Evolutionary conservation across 768 basidiomycete species (phyloP).

Genomic region (Mycena filopes): DNA sequence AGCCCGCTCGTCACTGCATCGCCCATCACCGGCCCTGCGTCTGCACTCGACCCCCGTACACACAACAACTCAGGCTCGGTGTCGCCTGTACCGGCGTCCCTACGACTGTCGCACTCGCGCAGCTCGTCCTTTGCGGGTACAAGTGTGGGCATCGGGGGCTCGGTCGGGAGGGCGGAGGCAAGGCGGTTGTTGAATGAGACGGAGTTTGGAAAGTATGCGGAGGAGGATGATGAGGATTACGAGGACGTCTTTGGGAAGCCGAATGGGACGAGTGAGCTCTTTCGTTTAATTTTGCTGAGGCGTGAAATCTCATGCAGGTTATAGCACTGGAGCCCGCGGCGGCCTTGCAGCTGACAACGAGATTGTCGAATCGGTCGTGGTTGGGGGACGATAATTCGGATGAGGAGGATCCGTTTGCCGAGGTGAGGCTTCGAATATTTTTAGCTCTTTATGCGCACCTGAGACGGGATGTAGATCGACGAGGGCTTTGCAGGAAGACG

Average conservation of each 20-base stretch:
- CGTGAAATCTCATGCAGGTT: no score
- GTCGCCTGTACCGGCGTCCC: constrained; percentile 20
- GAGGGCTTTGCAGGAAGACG: constrained; percentile 93
- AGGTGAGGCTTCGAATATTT: constrained; percentile 58
- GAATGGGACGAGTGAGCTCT: constrained; percentile 69
- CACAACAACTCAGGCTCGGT: constrained; percentile 31
- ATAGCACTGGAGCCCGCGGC: constrained; percentile 70
- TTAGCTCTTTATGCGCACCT: not conserved
- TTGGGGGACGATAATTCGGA: constrained; percentile 85
- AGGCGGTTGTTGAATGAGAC: constrained; percentile 61
- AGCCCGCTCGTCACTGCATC: constrained; percentile 53
- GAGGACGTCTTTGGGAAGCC: constrained; percentile 93
- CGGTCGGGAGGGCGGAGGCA: constrained; percentile 76
- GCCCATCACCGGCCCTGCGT: constrained; percentile 41
- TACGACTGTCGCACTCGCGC: constrained; percentile 57
- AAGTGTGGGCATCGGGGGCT: constrained; percentile 57
- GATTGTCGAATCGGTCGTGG: constrained; percentile 92
- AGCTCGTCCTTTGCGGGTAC: constrained; percentile 66
- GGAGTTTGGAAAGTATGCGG: constrained; percentile 88
- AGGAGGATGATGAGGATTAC: constrained; percentile 91
- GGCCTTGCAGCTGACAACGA: constrained; percentile 85
- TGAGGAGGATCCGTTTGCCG: constrained; percentile 97
- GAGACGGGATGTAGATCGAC: constrained; percentile 70
- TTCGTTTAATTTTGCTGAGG: constrained; percentile 1
- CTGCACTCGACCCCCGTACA: constrained; percentile 18